These are phyloP conservation scores for Polychaeton citri DNA, from an alignment of 2,329 filamentous ascomycete genomes.

Conservation along the genomic window DNA sequence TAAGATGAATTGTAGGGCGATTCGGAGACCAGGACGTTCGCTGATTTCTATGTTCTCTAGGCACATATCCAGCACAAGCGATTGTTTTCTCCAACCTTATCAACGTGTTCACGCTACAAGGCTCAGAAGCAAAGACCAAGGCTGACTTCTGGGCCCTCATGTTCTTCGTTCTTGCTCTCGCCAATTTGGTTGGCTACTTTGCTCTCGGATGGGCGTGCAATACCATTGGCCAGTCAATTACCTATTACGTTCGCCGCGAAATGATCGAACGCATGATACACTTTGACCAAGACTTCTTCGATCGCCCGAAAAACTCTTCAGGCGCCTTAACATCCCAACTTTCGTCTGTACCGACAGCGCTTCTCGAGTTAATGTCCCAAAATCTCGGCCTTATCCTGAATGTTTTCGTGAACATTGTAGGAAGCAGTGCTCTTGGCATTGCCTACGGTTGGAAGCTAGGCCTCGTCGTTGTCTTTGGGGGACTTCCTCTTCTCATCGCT, in stretches of 20 bases:
- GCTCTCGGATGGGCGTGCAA: slow-evolving; percentile 33
- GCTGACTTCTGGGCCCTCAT: slow-evolving; percentile 42
- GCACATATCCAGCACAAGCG: slow-evolving; percentile 35
- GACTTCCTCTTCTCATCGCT: slow-evolving; percentile 20
- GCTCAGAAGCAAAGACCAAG: slow-evolving; percentile 24
- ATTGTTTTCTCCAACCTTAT: slow-evolving; percentile 38
- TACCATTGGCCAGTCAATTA: slow-evolving; percentile 30
- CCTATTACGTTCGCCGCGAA: slow-evolving; percentile 23
- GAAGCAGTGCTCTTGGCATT: slow-evolving; percentile 18
- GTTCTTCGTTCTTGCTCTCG: slow-evolving; percentile 42
- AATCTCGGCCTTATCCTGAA: slow-evolving; percentile 27
- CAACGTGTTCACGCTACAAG: slow-evolving; percentile 32
- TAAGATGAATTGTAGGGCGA: not conserved
- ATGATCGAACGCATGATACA: slow-evolving; percentile 16
- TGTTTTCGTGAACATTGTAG: slow-evolving; percentile 19
- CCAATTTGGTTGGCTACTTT: slow-evolving; percentile 31
- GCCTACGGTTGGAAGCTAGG: slow-evolving; percentile 25
- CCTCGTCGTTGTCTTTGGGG: slow-evolving; percentile 20
- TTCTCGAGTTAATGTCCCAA: slow-evolving; percentile 37
- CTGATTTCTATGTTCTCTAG: slow-evolving; percentile 7
- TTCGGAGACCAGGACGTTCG: not conserved
- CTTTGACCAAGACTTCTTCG: slow-evolving; percentile 21
- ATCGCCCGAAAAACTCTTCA: slow-evolving; percentile 34
- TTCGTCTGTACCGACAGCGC: slow-evolving; percentile 35
- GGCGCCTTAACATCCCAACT: slow-evolving; percentile 35